phyloP scores from a whole-genome alignment of 2,329 filamentous ascomycete species.

The Ophiostoma ips region DNA sequence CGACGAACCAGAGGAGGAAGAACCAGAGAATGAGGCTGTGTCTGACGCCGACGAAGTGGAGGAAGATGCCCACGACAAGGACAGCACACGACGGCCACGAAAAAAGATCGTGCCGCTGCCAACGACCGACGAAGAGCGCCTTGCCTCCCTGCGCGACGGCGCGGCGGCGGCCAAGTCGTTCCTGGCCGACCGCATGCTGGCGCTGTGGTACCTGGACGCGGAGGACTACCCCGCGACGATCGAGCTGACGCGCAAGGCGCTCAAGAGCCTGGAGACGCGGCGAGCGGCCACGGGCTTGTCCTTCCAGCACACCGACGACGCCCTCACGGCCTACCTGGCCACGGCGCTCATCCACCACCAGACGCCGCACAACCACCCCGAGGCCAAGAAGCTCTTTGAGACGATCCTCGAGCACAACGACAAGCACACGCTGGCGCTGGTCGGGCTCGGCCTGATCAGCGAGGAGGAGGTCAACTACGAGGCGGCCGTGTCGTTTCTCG shows the following conservation, averaged over 20 bases:
- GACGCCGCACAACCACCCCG: constrained; percentile 74
- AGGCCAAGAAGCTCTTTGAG: constrained; percentile 79
- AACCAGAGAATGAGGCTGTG: neutral
- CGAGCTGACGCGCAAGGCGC: constrained; percentile 64
- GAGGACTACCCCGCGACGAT: constrained; percentile 77
- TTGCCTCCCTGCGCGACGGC: constrained; percentile 69
- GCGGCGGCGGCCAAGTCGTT: constrained; percentile 54
- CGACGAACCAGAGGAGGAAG: constrained; percentile 17
- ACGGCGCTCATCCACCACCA: constrained; percentile 88
- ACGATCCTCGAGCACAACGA: constrained; percentile 63
- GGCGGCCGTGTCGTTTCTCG: constrained; percentile 68
- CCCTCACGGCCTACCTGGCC: constrained; percentile 62
- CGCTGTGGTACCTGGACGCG: constrained; percentile 67
- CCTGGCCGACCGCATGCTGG: constrained; percentile 70
- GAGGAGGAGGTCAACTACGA: constrained; percentile 86
- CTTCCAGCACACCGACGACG: constrained; percentile 57
- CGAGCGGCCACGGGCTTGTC: constrained; percentile 51
- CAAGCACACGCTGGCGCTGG: constrained; percentile 64
- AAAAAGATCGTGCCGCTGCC: constrained; percentile 27
- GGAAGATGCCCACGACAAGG: neutral
- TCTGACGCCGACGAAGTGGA: neutral
- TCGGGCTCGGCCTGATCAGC: constrained; percentile 81
- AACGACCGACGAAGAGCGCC: constrained; percentile 60
- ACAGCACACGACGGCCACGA: too few species aligned
- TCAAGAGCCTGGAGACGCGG: constrained; percentile 46